Percentiles rank a stretch among this genome's conserved stretches.
These are phyloP conservation scores for Fusarium sp. DNA, from an alignment of 2,329 filamentous ascomycete species.

Conservation along the genomic window DNA sequence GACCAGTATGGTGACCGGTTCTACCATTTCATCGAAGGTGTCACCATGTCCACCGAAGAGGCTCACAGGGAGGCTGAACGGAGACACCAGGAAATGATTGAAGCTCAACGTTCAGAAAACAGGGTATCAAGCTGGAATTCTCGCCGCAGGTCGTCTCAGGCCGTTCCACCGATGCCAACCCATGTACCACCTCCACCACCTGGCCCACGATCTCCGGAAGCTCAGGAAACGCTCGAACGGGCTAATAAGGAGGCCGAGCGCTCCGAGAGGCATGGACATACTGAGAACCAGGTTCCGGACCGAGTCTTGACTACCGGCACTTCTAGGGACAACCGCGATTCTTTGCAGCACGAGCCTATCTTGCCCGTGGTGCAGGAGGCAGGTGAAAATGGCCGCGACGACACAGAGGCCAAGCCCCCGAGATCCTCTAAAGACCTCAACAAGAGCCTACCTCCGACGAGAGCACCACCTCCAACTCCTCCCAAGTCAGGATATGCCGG, in stretches of 20 bases:
- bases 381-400: slow-evolving; percentile 69
- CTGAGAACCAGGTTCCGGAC: slow-evolving; percentile 67
- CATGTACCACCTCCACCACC: slow-evolving; percentile 58
- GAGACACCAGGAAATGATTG: slow-evolving; percentile 69
- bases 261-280: slow-evolving; percentile 47
- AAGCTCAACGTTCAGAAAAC: slow-evolving; percentile 49
- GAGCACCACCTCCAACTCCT: slow-evolving; percentile 51
- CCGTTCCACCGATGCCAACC: slow-evolving; percentile 57
- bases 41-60: slow-evolving; percentile 91
- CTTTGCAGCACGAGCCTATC: slow-evolving; percentile 64
- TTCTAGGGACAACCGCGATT: slow-evolving; percentile 61
- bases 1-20: slow-evolving; percentile 94
- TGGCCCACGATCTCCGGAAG: slow-evolving; percentile 50
- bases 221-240: slow-evolving; percentile 53
- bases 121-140: slow-evolving; percentile 53
- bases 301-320: slow-evolving; percentile 62
- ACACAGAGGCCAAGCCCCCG: slow-evolving; percentile 52
- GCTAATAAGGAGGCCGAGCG: slow-evolving; percentile 53
- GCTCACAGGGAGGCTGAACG: slow-evolving; percentile 72
- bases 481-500: slow-evolving; percentile 49
- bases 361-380: slow-evolving; percentile 91
- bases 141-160: slow-evolving; percentile 47
- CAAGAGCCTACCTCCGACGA: slow-evolving; percentile 56
- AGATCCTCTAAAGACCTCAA: slow-evolving; percentile 55
- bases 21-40: slow-evolving; percentile 87